Evolutionary conservation across 2,329 filamentous ascomycete genomes (phyloP), one percentile per base, ranked within the genome.

Genomic region (Penicillium sp.): DNA sequence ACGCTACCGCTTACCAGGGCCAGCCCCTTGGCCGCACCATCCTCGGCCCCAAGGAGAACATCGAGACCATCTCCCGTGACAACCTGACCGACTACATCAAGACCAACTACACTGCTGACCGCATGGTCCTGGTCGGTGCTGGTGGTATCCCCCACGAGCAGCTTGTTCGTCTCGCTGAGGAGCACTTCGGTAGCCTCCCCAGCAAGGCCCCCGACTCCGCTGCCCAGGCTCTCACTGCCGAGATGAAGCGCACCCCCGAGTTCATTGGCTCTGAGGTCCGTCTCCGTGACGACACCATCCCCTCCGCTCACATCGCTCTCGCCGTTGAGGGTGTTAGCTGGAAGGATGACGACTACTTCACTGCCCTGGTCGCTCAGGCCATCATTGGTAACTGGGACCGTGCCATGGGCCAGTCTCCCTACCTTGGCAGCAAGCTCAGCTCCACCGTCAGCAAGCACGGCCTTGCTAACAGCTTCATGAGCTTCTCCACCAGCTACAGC

Each of bases 301-400:
- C 90, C 69, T 95, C 93, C 65, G 95, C 95, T 77, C 93, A 99
- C 85, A 96, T 99, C 70, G 95, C 96, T 73, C 92, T 99, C 74
- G 93, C 95, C 59, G 95, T 99, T 50, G 95, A 99, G 85, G 95
- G 95, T 87, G 95, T 99, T 56, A 96, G 92, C 89, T 99, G 95
- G 95, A 96, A 92, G 82, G 93, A 96, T 69, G 91, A 96, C 62
- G 93, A 98, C 81, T 99, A 99, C 86, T 99, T 97, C 84, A 97
- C 95, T 69, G 96, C 91, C 62, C 85, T 99, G 57, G 93, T 99
- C 67, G 92, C 95, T 58, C 95, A 99, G 84, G 95, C 95, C 71
- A 98, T 99, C 70, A 93, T 99, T 67, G 95, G 95, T 75, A 99
- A 99, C 88, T 99, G 96, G 88, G 95, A 99, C 83, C 95, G 95